phyloP scores from a whole-genome alignment of 768 basidiomycete species.

The Rhodotorula diobovata region DNA sequence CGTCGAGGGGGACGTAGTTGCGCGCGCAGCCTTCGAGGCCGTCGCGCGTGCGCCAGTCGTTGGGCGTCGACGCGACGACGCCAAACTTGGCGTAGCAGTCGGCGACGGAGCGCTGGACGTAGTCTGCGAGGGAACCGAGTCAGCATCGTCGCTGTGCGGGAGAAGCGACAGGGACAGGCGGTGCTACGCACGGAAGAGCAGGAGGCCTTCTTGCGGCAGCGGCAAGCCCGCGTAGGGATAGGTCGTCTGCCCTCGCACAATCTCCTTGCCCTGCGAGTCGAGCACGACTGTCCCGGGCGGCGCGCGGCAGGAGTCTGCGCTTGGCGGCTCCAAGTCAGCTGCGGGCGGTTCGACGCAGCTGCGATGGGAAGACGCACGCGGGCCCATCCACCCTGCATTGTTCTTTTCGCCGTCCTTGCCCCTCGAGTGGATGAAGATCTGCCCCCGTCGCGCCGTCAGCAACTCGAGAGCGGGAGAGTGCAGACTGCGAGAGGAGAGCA shows the following conservation, averaged over 20 bases:
- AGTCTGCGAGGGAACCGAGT: slow-evolving; percentile 12
- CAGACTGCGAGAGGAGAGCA: not conserved
- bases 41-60: slow-evolving; percentile 34
- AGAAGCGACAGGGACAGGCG: too few relatives aligned
- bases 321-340: too few relatives aligned
- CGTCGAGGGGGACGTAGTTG: slow-evolving; percentile 30
- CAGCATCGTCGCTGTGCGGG: too few relatives aligned
- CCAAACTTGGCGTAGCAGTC: slow-evolving; percentile 28
- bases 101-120: slow-evolving; percentile 25
- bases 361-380: slow-evolving; percentile 12
- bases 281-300: slow-evolving; percentile 14
- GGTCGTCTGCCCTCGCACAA: not conserved
- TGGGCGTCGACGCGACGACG: slow-evolving; percentile 23
- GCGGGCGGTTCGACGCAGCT: not conserved
- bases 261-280: slow-evolving; percentile 4
- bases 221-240: slow-evolving; percentile 22
- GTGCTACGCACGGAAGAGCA: slow-evolving; percentile 20
- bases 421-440: slow-evolving; percentile 29
- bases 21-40: slow-evolving; percentile 34
- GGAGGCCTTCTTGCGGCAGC: slow-evolving; percentile 25
- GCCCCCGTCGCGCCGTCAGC: not conserved
- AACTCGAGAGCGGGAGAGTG: too few relatives aligned
- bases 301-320: slow-evolving; percentile 30
- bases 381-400: slow-evolving; percentile 19
- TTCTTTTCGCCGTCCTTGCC: not conserved